A percentile compares a stretch with the other conserved stretches of the same genome.
Conservation (phyloP, 306 rosid genomes). For the Quillaja saponaria region DNA sequence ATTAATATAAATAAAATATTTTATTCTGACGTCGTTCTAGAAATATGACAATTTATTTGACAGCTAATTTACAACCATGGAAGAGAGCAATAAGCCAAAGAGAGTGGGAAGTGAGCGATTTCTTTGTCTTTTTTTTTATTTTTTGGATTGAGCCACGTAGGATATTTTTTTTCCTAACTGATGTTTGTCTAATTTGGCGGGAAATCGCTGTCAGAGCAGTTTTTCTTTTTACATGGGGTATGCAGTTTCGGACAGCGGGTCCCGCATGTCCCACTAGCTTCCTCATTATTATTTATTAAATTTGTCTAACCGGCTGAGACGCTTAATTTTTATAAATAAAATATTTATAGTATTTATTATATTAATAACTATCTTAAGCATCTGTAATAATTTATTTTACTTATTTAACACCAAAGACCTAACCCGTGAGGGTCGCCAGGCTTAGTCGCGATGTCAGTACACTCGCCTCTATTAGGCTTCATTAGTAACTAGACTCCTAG, state of each 20-base stretch:
- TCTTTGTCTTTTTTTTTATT: not conserved
- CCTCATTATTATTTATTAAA: too few relatives aligned
- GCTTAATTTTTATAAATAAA: too few relatives aligned
- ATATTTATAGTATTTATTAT: too few relatives aligned
- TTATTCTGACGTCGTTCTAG: slow-evolving; percentile 23
- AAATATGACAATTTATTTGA: slow-evolving; percentile 44
- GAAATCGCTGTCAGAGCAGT: slow-evolving; percentile 42
- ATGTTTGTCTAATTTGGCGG: slow-evolving; percentile 41
- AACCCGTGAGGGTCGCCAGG: slow-evolving; percentile 32
- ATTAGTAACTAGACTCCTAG: too few relatives aligned
- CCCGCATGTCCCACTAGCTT: slow-evolving; percentile 33
- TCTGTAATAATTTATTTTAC: too few relatives aligned
- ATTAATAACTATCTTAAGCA: too few relatives aligned
- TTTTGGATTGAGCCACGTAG: slow-evolving; percentile 10
- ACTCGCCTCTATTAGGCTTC: too few relatives aligned
- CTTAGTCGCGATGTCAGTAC: too few relatives aligned
- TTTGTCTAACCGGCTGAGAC: too few relatives aligned
- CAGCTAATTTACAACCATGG: slow-evolving; percentile 84
- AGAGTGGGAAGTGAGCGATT: slow-evolving; percentile 6
- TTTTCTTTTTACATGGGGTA: slow-evolving; percentile 40
- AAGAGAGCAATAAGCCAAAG: slow-evolving; percentile 15
- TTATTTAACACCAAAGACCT: too few relatives aligned
- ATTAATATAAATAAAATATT: slow-evolving; percentile 16
- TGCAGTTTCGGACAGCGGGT: slow-evolving; percentile 34
- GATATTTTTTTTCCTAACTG: not conserved